Base-by-base conservation (phyloP, 106 monocot genomes). In the Iris macrosiphon region DNA sequence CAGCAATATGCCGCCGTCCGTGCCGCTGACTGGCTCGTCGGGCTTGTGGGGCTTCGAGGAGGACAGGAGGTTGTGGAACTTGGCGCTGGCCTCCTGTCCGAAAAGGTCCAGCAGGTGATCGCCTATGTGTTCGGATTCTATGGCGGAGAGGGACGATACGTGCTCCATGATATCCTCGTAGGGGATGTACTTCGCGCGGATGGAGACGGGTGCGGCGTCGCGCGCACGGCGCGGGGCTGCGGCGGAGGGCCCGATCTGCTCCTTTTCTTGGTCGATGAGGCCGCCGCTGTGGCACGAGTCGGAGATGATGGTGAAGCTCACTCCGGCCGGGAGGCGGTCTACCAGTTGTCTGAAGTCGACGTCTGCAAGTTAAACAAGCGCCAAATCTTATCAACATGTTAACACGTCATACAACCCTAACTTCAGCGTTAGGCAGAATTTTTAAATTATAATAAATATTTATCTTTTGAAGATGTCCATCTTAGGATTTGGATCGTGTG, bases 261-360 rank as follows among this genome's bases (percentile, higher is more conserved):
- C 87, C 66, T 93, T 93, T 49, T 83, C 88, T 9, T 80, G 61
- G 72, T 93, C 83, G 42, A 93, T 93, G 53, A 93, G 87, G n/a
- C 93, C 93, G 32, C 93, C 93, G 55, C 87, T 88, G 77, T 93
- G 93, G 80, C 93, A 93, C 2, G 87, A 93, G 57, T 93, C 93
- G 38, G 93, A 93, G 64, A 93, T 35, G 38, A 93, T 88, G 54
- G 88, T 93, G 51, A 93, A 60, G 63, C 63, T 75, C 7, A 64
- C 68, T 3, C 77, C 80, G 2, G 40, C 7, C 16, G 80, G 88
- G 9, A 93, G 60, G 1, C 60, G 63, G 66, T 88, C 71, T 4
- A 93, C 83, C n/a, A 93, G 45, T 27, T 80, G 50, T 31, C 88
- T 56, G 75, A 93, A 93, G 67, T 93, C 93, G 0, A 77, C 72